A percentile compares a stretch with the other conserved stretches of the same genome.
phyloP scores from a whole-genome alignment of 164 flowering plant species.

The Taxillus chinensis region DNA sequence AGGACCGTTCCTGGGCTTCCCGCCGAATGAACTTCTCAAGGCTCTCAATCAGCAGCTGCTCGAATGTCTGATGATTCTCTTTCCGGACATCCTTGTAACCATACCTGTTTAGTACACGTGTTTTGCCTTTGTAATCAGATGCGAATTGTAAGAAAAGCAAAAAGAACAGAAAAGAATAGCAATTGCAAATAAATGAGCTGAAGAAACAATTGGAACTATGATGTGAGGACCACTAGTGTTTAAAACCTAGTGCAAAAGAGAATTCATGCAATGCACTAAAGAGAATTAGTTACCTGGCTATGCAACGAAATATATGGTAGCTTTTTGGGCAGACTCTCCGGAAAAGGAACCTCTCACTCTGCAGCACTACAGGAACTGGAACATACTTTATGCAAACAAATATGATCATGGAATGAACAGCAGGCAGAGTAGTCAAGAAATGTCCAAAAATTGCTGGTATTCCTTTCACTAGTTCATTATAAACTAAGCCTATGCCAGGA shows the following conservation, averaged over 20 bases:
- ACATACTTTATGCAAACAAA: slow-evolving; percentile 95
- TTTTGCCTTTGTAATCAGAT: background rate
- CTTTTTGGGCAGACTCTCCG: slow-evolving; percentile 81
- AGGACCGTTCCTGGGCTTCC: slow-evolving; percentile 85
- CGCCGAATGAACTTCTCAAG: slow-evolving; percentile 91
- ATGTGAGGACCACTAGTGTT: too few species aligned
- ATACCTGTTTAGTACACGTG: slow-evolving; percentile 34
- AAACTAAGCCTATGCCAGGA: slow-evolving; percentile 93
- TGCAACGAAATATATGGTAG: slow-evolving; percentile 92
- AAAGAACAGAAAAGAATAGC: background rate
- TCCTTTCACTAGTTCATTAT: slow-evolving; percentile 89
- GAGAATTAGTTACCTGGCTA: slow-evolving; percentile 60
- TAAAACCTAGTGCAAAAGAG: too few species aligned
- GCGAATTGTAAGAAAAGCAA: background rate
- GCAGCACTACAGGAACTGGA: slow-evolving; percentile 96
- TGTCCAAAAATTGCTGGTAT: slow-evolving; percentile 96
- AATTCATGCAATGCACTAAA: background rate
- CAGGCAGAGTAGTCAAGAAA: slow-evolving; percentile 92
- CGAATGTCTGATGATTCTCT: slow-evolving; percentile 93
- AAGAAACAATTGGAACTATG: too few species aligned
- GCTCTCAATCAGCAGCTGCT: slow-evolving; percentile 92
- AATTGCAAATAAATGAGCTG: background rate
- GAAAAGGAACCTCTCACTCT: slow-evolving; percentile 88
- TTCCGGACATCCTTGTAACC: slow-evolving; percentile 94
- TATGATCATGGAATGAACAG: slow-evolving; percentile 93